Evolutionary conservation across 2,329 filamentous ascomycete genomes (phyloP).

Genomic region (Pyricularia sp.): DNA sequence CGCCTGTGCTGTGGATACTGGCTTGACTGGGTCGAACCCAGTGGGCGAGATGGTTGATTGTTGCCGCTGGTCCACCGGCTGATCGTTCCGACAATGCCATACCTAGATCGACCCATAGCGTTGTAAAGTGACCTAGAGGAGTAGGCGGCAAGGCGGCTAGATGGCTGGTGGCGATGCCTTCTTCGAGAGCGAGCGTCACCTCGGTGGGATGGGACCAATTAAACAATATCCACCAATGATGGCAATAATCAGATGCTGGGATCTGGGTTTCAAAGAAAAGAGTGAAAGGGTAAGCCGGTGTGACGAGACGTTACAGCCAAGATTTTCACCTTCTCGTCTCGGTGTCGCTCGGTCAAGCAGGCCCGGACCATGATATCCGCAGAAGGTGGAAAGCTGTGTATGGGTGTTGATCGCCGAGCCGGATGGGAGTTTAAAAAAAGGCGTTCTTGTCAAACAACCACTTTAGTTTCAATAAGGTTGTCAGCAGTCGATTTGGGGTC

Average conservation of each 20-base stretch:
- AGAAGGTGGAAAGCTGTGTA: neutral
- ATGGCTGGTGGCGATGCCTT: too few species aligned
- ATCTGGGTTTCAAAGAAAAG: too few species aligned
- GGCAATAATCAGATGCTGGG: neutral
- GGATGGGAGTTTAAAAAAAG: neutral
- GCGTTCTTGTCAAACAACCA: too few species aligned
- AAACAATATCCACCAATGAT: neutral
- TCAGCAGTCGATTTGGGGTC: too few species aligned
- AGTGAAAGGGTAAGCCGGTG: neutral
- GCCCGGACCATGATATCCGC: neutral
- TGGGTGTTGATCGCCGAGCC: neutral
- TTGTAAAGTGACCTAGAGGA: neutral
- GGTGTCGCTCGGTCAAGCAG: neutral
- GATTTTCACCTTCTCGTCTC: neutral
- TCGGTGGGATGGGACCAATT: neutral
- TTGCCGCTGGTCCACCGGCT: neutral
- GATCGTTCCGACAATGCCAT: neutral
- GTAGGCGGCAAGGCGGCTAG: neutral
- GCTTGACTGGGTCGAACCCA: neutral
- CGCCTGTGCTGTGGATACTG: neutral
- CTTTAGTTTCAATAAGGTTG: too few species aligned
- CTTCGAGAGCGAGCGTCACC: neutral
- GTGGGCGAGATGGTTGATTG: neutral
- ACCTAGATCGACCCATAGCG: neutral
- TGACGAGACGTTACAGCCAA: neutral